phyloP scores from a whole-genome alignment of 768 basidiomycete species.

The Lactarius deliciosus region DNA sequence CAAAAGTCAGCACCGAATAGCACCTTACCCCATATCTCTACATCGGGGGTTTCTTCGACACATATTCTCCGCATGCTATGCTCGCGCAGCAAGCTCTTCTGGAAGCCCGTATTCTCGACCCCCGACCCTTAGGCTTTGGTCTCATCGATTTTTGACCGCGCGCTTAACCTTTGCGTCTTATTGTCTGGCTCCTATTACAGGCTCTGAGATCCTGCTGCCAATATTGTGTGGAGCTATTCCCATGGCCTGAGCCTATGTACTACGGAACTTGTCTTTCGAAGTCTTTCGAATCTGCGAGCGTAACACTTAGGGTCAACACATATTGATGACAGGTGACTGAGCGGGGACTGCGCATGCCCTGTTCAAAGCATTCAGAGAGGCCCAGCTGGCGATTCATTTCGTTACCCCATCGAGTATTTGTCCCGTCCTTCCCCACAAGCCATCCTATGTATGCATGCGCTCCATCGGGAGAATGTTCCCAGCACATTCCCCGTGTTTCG shows the following conservation, averaged over 20 bases:
- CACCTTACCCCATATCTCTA: neutral
- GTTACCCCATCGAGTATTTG: neutral
- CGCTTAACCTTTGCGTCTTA: neutral
- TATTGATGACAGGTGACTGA: neutral
- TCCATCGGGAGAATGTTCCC: neutral
- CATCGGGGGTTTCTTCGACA: neutral
- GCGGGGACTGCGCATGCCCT: neutral
- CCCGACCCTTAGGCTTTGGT: neutral
- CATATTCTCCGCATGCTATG: neutral
- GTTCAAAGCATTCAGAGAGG: neutral
- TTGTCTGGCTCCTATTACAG: neutral
- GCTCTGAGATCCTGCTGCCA: neutral
- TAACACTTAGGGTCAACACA: neutral
- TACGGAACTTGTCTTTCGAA: neutral
- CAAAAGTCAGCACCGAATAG: neutral
- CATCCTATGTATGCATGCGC: neutral
- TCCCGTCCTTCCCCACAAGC: neutral
- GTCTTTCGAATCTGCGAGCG: neutral
- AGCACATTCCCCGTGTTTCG: neutral
- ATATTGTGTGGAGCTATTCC: neutral
- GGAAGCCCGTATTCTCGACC: neutral
- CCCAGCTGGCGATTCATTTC: neutral
- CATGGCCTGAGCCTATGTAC: neutral
- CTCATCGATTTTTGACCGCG: neutral
- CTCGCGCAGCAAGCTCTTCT: neutral